A percentile compares a stretch with the other conserved stretches of the same genome.
Conservation (phyloP, 345 rosid species). For the Corchorus capsularis region DNA sequence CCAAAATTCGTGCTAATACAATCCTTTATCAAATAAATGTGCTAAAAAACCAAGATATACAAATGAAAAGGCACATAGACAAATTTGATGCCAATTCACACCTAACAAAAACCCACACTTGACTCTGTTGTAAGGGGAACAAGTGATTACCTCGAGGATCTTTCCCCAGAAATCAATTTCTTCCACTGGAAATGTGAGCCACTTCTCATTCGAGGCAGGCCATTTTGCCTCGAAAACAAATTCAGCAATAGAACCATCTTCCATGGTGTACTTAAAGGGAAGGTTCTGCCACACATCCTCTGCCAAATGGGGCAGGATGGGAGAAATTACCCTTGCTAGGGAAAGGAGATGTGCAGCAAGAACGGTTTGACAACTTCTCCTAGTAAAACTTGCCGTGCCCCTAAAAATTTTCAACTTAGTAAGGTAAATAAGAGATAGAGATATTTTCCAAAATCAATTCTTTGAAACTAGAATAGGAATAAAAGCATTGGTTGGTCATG, state of each 20-base stretch:
- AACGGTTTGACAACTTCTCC: slow-evolving; percentile 97
- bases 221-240: slow-evolving; percentile 87
- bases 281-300: slow-evolving; percentile 97
- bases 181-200: slow-evolving; percentile 69
- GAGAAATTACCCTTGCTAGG: slow-evolving; percentile 76
- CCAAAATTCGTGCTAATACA: not conserved
- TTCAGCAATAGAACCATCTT: slow-evolving; percentile 65
- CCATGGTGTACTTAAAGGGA: slow-evolving; percentile 56
- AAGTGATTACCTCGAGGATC: slow-evolving; percentile 69
- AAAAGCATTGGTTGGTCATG: not conserved
- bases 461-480: not conserved
- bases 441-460: not conserved
- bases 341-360: slow-evolving; percentile 88
- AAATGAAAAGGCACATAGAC: not conserved
- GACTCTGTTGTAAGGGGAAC: not conserved
- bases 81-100: not conserved
- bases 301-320: slow-evolving; percentile 91
- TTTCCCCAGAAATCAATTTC: slow-evolving; percentile 75
- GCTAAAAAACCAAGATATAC: not conserved
- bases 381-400: slow-evolving; percentile 71
- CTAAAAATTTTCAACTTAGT: slow-evolving; percentile 43
- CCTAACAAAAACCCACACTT: not conserved
- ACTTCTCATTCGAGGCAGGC: slow-evolving; percentile 62
- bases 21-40: not conserved
- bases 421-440: not conserved